A percentile compares a stretch with the other conserved stretches of the same genome.
phyloP scores from a whole-genome alignment of 2,329 filamentous ascomycete species.

The Capronia epimyces region DNA sequence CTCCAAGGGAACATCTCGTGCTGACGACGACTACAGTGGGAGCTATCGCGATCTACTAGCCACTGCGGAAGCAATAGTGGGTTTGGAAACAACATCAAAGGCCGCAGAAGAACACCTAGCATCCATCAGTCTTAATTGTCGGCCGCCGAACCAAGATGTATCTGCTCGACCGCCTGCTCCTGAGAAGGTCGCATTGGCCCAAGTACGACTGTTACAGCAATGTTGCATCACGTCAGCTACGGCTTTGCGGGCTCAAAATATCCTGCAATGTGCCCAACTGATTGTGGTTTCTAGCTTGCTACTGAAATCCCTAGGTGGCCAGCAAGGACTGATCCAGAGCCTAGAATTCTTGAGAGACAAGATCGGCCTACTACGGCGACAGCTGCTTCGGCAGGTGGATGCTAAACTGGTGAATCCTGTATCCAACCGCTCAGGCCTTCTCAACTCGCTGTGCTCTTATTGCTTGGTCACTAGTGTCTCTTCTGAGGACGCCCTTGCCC shows the following conservation, averaged over 20 bases:
- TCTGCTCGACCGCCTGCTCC: conserved; percentile 2
- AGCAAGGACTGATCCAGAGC: conserved; percentile 44
- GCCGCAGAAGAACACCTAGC: conserved; percentile 65
- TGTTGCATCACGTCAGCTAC: conserved; percentile 51
- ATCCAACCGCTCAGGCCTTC: conserved; percentile 47
- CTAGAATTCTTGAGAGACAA: conserved; percentile 61
- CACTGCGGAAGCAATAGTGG: conserved; percentile 88
- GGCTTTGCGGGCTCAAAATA: conserved; percentile 46
- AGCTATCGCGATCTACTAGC: conserved; percentile 84
- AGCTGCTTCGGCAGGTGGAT: conserved; percentile 61
- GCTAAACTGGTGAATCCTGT: conserved; percentile 44
- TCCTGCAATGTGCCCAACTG: conserved; percentile 55
- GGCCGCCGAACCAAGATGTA: conserved; percentile 43
- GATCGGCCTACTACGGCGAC: conserved; percentile 57
- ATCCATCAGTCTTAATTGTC: conserved; percentile 70
- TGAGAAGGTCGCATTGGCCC: conserved; percentile 35
- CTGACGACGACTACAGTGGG: conserved; percentile 39
- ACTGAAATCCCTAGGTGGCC: conserved; percentile 63
- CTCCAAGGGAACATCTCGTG: neutral
- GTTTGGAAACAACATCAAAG: conserved; percentile 76
- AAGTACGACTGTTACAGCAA: conserved; percentile 54
- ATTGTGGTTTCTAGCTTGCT: conserved; percentile 71
- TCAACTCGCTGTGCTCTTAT: conserved; percentile 74
- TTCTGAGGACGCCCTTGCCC: conserved; percentile 68
- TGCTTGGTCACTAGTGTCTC: conserved; percentile 76